Evolutionary conservation across 352 stramenopile species (phyloP).

Genomic region (Thalassiosira livingstoniorum): DNA sequence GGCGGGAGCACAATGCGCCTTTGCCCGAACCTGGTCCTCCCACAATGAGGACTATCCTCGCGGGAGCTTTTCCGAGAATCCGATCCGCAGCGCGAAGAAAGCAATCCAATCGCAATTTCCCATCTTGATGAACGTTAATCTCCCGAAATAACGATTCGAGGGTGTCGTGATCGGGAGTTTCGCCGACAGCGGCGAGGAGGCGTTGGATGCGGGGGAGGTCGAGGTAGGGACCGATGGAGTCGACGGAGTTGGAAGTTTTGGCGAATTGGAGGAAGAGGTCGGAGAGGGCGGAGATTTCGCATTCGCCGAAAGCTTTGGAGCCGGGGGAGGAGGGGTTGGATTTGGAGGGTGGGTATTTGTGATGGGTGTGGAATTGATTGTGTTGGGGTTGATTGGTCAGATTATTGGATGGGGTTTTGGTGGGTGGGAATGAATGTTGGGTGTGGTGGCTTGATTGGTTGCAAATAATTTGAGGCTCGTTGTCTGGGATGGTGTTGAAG

Average conservation of each 20-base stretch:
- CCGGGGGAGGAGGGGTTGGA: slow-evolving; percentile 24
- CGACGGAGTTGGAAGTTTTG: slow-evolving; percentile 27
- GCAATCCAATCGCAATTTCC: slow-evolving; percentile 53
- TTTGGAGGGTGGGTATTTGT: neutral
- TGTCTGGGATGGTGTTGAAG: too few species aligned
- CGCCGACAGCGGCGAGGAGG: slow-evolving; percentile 68
- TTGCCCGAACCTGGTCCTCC: slow-evolving; percentile 95
- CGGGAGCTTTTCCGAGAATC: slow-evolving; percentile 74
- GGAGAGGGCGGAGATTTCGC: slow-evolving; percentile 69
- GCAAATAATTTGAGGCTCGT: too few species aligned
- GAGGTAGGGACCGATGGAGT: slow-evolving; percentile 47
- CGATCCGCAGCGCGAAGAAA: slow-evolving; percentile 67
- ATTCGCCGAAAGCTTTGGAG: slow-evolving; percentile 73
- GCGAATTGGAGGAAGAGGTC: slow-evolving; percentile 82
- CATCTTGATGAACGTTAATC: slow-evolving; percentile 66
- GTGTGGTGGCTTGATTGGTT: too few species aligned
- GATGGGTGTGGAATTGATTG: slow-evolving; percentile 4
- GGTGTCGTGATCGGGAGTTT: slow-evolving; percentile 60
- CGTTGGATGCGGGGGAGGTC: slow-evolving; percentile 49
- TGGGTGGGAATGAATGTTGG: too few species aligned
- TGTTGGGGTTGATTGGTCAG: too few species aligned
- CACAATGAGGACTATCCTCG: slow-evolving; percentile 92
- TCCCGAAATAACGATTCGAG: slow-evolving; percentile 64
- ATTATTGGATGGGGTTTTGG: too few species aligned
- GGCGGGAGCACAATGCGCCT: slow-evolving; percentile 92